Conservation (phyloP, 495 filamentous ascomycete genomes). For the Penicillium mononematosum region DNA sequence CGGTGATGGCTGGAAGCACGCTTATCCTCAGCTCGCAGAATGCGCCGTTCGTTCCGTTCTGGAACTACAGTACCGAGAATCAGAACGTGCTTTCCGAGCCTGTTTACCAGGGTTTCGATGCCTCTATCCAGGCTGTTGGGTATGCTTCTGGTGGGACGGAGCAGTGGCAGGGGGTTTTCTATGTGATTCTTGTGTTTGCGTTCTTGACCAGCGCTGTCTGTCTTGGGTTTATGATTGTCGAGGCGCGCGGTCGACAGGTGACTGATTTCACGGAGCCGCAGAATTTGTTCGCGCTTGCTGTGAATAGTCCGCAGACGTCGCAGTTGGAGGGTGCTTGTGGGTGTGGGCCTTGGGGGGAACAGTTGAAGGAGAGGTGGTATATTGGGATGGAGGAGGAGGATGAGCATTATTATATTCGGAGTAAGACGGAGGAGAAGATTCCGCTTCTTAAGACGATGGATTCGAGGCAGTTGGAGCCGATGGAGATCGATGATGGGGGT, state of each 20-base stretch:
- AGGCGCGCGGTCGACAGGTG: conserved; percentile 53
- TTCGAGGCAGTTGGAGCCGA: conserved; percentile 2
- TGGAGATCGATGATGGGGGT: conserved; percentile 25
- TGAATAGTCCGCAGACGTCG: conserved; percentile 62
- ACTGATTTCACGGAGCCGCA: conserved; percentile 75
- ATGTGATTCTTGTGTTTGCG: conserved; percentile 57
- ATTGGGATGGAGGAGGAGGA: conserved; percentile 47
- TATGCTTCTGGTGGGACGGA: conserved; percentile 61
- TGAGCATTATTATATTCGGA: conserved; percentile 40
- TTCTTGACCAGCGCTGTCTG: conserved; percentile 63
- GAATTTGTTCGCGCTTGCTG: conserved; percentile 66
- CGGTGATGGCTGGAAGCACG: conserved; percentile 63
- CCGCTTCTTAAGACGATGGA: neutral
- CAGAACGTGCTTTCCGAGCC: conserved; percentile 33
- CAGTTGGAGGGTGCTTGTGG: conserved; percentile 62
- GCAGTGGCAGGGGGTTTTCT: conserved; percentile 61
- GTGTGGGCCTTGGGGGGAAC: conserved; percentile 51
- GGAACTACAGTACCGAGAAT: conserved; percentile 44
- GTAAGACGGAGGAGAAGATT: conserved; percentile 30
- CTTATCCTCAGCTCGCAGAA: conserved; percentile 53
- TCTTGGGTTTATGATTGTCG: conserved; percentile 54
- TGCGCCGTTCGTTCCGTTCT: conserved; percentile 57
- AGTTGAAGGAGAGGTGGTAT: conserved; percentile 60
- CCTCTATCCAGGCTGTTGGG: conserved; percentile 53
- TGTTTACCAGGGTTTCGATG: conserved; percentile 54